phyloP scores from a whole-genome alignment of 495 filamentous ascomycete genomes.

The Viridothelium virens region DNA sequence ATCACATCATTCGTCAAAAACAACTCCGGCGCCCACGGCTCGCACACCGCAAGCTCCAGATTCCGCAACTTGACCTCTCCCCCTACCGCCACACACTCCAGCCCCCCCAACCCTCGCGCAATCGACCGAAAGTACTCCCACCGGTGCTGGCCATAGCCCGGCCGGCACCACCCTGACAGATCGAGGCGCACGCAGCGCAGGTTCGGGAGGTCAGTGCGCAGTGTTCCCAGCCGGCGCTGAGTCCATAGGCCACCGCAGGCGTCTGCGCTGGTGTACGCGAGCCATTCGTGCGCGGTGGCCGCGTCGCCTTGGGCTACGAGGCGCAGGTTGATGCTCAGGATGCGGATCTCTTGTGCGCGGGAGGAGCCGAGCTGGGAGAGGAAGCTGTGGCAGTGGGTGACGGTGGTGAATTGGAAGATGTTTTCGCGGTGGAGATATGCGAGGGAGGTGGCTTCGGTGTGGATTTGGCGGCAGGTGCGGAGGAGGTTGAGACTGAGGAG shows the following conservation, averaged over 20 bases:
- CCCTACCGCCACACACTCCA: neutral
- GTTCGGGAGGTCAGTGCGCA: neutral
- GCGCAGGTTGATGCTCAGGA: neutral
- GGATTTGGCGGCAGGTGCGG: conserved; percentile 22
- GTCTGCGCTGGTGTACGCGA: neutral
- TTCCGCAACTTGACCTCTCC: neutral
- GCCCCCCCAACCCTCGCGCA: neutral
- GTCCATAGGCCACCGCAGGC: neutral
- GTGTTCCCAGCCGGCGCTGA: neutral
- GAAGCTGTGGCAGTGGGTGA: conserved; percentile 16
- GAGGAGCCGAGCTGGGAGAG: conserved; percentile 11
- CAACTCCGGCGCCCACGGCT: conserved; percentile 5
- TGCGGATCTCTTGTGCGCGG: neutral
- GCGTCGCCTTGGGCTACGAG: neutral
- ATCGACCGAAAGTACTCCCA: conserved; percentile 1
- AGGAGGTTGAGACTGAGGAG: conserved; percentile 16
- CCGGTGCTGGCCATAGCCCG: neutral
- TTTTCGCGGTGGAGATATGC: conserved; percentile 18
- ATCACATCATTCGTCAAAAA: neutral
- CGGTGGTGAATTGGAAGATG: conserved; percentile 24
- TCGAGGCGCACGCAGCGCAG: neutral
- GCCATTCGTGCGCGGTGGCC: neutral
- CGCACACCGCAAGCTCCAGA: neutral
- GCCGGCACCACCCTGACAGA: neutral
- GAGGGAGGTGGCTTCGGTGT: conserved; percentile 17